phyloP scores from a whole-genome alignment of 140 eudicot genomes.

The Bidens hawaiensis region DNA sequence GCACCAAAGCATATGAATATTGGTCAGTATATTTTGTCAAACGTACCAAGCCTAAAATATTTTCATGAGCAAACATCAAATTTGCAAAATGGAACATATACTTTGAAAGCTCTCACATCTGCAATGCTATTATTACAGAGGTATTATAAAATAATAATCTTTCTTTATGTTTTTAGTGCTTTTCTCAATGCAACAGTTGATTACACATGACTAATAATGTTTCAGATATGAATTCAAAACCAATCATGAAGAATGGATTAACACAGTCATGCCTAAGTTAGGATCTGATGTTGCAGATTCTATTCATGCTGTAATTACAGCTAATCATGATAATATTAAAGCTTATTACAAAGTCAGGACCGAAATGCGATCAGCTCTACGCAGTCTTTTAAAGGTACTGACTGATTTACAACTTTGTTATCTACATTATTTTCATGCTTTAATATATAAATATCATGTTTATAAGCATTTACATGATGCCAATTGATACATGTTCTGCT shows the following conservation, averaged over 20 bases:
- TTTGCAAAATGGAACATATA: constrained; percentile 48
- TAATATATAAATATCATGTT: background rate
- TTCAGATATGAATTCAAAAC: constrained; percentile 79
- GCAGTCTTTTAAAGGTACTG: constrained; percentile 75
- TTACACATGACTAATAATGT: constrained; percentile 9
- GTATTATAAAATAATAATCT: constrained; percentile 19
- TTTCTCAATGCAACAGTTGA: constrained; percentile 11
- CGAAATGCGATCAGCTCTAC: constrained; percentile 76
- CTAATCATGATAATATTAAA: constrained; percentile 57
- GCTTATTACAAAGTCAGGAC: constrained; percentile 68
- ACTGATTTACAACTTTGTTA: too few species aligned
- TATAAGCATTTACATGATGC: constrained; percentile 11
- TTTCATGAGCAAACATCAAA: constrained; percentile 50
- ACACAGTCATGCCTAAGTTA: constrained; percentile 65
- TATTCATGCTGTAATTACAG: constrained; percentile 53
- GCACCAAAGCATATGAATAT: constrained; percentile 58
- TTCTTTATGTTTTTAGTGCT: background rate
- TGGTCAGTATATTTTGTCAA: constrained; percentile 68
- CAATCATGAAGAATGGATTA: constrained; percentile 84
- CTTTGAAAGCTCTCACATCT: constrained; percentile 68
- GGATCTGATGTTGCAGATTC: constrained; percentile 51
- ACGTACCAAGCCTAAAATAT: constrained; percentile 59
- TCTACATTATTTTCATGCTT: background rate
- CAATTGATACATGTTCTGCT: constrained; percentile 1
- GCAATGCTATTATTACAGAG: constrained; percentile 72